Base-by-base conservation (phyloP, 2,329 filamentous ascomycete genomes). In the Fusarium succisae region DNA sequence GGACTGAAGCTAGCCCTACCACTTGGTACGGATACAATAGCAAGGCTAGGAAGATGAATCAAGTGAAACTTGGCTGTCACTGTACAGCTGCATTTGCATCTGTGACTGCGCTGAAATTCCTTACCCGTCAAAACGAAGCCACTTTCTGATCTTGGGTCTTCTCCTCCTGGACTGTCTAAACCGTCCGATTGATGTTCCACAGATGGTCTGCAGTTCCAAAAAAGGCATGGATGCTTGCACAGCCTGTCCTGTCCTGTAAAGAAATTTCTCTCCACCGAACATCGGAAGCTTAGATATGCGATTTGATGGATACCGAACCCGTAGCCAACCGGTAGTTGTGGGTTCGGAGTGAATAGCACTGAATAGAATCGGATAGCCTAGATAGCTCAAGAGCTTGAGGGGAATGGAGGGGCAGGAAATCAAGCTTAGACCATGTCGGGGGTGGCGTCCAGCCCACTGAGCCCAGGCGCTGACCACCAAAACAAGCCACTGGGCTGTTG, bases 401-500 rank as follows among this genome's bases (percentile, higher is more conserved):
- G 57, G 72, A 51, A 70, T 66, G 71, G 75, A 66, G 63, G 73
- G 67, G 63, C 60, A 63, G 58, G 54, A 59, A 47, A 67, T 51
- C 48, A 67, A 67, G 68, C 66, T 77, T 72, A 69, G 65, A 41
- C 68, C 66, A 65, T 45, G 66, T 63, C 63, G 75, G 73, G 68
- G 65, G 75, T 74, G 66, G 72, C 69, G 72, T 64, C 65, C 66
- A 70, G 61, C 47, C 32, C 32, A 35, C 32, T 35, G 32, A 35
- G 32, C 14, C 39, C 53, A 70, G 61, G 35, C 64, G 73, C 75
- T 77, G 73, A 77, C 75, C 71, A 77, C 71, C 71, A 69, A 70
- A 72, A 72, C 55, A 55, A 59, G 62, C 69, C 69, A 71, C 66
- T 55, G 30, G 37, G 43, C 65, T 57, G 30, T 38, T 51, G 30